phyloP scores from a whole-genome alignment of 805 yeast genomes.

The Peterozyma toletana region DNA sequence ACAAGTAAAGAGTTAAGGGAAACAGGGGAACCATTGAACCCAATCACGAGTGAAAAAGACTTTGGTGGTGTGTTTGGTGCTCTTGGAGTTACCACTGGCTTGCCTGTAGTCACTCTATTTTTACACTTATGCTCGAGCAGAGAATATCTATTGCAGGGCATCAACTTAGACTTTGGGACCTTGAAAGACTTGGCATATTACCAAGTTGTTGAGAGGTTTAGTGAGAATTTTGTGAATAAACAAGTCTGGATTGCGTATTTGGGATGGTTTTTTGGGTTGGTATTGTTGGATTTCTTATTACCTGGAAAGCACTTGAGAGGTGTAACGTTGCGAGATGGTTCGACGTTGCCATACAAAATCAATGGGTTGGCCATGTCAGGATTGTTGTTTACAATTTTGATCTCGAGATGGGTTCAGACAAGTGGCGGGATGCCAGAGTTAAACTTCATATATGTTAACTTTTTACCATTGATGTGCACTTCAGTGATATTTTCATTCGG shows the following conservation, averaged over 20 bases:
- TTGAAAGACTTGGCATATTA: constrained; percentile 17
- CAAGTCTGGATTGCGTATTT: constrained; percentile 59
- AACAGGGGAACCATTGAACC: constrained; percentile 39
- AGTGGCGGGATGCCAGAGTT: constrained; percentile 69
- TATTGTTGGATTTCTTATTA: constrained; percentile 59
- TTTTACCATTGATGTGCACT: constrained; percentile 55
- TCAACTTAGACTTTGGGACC: constrained; percentile 30
- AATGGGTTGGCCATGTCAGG: constrained; percentile 64
- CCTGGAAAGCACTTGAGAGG: constrained; percentile 66
- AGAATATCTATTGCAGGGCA: constrained; percentile 43
- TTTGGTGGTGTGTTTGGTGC: constrained; percentile 81
- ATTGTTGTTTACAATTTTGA: constrained; percentile 28
- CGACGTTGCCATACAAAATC: constrained; percentile 63
- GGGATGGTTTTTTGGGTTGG: constrained; percentile 66
- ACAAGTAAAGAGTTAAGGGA: no score
- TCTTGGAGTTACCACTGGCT: constrained; percentile 48
- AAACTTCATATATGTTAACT: constrained; percentile 63
- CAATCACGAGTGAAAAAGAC: constrained; percentile 63
- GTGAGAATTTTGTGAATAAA: constrained; percentile 30
- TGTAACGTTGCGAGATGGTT: constrained; percentile 68
- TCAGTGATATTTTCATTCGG: constrained; percentile 57
- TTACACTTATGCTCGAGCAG: constrained; percentile 61
- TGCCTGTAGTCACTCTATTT: constrained; percentile 57
- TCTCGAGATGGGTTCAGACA: constrained; percentile 44
- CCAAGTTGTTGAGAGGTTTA: constrained; percentile 13